Evolutionary conservation across 116 monocot genomes (phyloP).

Genomic region (Phalaenopsis hybrid): DNA sequence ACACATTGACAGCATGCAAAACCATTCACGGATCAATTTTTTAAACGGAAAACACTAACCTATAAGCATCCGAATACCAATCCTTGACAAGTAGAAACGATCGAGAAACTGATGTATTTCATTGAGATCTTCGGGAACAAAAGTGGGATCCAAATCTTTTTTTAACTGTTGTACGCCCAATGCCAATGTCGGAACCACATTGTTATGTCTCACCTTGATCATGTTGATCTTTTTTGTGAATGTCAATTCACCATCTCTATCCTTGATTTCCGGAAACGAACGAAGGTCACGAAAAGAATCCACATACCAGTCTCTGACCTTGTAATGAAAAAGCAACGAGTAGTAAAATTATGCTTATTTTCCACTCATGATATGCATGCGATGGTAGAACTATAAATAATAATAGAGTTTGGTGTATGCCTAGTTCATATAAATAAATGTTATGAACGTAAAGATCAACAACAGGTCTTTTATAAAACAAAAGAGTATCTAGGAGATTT

Average conservation of each 20-base stretch:
- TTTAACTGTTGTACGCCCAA: constrained; percentile 89
- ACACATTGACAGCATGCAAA: background rate
- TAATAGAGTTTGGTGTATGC: background rate
- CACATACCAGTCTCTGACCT: constrained; percentile 96
- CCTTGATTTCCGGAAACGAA: constrained; percentile 64
- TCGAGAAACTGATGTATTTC: constrained; percentile 97
- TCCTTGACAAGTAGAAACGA: constrained; percentile 95
- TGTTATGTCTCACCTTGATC: constrained; percentile 97
- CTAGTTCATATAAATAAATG: background rate
- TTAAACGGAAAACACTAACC: constrained; percentile 34
- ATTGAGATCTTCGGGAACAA: constrained; percentile 34
- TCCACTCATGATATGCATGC: background rate
- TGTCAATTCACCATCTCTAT: constrained; percentile 48
- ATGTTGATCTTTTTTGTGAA: constrained; percentile 97
- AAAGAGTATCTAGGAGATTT: too few relatives aligned
- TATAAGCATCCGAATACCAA: constrained; percentile 98
- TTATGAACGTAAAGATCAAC: background rate
- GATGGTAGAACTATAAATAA: background rate
- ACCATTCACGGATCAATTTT: background rate
- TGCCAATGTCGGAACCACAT: constrained; percentile 96
- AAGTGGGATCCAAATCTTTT: constrained; percentile 51
- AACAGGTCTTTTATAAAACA: too few relatives aligned
- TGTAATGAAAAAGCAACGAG: background rate
- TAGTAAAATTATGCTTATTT: background rate
- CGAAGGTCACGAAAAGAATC: constrained; percentile 92